These are phyloP conservation scores for Penicillium angulare DNA, from an alignment of 495 filamentous ascomycete species.

Conservation along the genomic window DNA sequence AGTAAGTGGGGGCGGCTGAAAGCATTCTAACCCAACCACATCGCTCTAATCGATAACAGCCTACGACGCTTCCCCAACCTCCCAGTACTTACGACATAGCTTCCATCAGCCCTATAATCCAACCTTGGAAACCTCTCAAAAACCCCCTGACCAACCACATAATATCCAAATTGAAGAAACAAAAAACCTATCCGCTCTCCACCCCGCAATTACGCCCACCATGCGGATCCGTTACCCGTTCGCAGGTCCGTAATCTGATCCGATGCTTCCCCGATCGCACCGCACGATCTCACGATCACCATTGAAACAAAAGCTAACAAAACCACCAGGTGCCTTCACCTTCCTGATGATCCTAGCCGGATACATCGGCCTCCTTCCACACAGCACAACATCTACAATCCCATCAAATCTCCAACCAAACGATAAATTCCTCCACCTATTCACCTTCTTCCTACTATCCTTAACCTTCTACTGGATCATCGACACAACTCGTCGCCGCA, in stretches of 20 bases:
- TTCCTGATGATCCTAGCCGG: slow-evolving; percentile 71
- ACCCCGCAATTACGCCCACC: slow-evolving; percentile 19
- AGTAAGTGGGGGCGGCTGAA: too few relatives aligned
- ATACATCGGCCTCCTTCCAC: slow-evolving; percentile 71
- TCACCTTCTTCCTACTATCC: slow-evolving; percentile 89
- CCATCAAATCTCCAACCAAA: slow-evolving; percentile 67
- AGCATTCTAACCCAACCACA: too few relatives aligned
- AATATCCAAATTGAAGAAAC: too few relatives aligned
- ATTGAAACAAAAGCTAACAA: slow-evolving; percentile 8
- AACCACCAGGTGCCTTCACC: slow-evolving; percentile 61
- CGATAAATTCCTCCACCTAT: slow-evolving; percentile 87
- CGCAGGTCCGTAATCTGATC: slow-evolving; percentile 53
- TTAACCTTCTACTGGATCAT: slow-evolving; percentile 94
- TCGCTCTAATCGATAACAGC: too few relatives aligned
- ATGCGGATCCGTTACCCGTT: slow-evolving; percentile 76
- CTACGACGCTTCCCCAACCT: too few relatives aligned
- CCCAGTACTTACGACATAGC: too few relatives aligned
- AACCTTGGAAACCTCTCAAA: too few relatives aligned
- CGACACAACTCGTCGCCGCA: slow-evolving; percentile 82
- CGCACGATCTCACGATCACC: slow-evolving; percentile 5
- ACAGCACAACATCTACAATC: slow-evolving; percentile 57
- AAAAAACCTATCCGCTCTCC: too few relatives aligned
- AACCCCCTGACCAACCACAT: too few relatives aligned
- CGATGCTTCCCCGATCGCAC: background rate
- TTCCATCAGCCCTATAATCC: too few relatives aligned